Percentiles rank a stretch among this genome's conserved stretches.
Evolutionary conservation across 345 rosid genomes (phyloP).

Genomic region (Gossypioides kirkii): DNA sequence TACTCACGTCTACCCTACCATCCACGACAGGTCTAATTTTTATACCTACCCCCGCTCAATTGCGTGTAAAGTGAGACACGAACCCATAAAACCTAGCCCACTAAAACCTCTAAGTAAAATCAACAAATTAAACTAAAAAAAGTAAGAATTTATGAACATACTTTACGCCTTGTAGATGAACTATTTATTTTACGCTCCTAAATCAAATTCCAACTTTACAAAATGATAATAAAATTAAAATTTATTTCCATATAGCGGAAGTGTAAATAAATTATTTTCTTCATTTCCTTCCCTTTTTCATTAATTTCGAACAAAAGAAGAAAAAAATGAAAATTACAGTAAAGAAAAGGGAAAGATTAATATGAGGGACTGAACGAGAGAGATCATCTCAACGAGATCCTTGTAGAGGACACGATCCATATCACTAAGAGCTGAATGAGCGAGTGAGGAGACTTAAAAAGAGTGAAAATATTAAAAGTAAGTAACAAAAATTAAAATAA

Average conservation of each 20-base stretch:
- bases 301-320: background rate
- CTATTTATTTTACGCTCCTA: slow-evolving; percentile 76
- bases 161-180: slow-evolving; percentile 81
- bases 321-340: background rate
- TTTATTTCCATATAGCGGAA: background rate
- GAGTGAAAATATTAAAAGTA: too few species aligned
- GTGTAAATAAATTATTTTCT: background rate
- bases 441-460: slow-evolving; percentile 25
- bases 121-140: background rate
- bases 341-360: slow-evolving; percentile 31
- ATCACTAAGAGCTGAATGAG: slow-evolving; percentile 29
- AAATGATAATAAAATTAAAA: background rate
- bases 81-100: too few species aligned
- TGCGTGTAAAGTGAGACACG: too few species aligned
- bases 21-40: too few species aligned
- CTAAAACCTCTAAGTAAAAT: too few species aligned
- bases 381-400: slow-evolving; percentile 84
- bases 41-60: too few species aligned
- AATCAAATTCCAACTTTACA: slow-evolving; percentile 1
- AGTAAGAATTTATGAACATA: slow-evolving; percentile 20
- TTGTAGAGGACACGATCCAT: slow-evolving; percentile 72
- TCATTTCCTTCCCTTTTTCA: background rate
- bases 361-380: slow-evolving; percentile 83
- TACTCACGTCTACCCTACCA: too few species aligned
- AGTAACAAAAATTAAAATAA: too few species aligned